Conservation (phyloP, 1,284 basidiomycete species). For the Ganoderma leucocontextum region DNA sequence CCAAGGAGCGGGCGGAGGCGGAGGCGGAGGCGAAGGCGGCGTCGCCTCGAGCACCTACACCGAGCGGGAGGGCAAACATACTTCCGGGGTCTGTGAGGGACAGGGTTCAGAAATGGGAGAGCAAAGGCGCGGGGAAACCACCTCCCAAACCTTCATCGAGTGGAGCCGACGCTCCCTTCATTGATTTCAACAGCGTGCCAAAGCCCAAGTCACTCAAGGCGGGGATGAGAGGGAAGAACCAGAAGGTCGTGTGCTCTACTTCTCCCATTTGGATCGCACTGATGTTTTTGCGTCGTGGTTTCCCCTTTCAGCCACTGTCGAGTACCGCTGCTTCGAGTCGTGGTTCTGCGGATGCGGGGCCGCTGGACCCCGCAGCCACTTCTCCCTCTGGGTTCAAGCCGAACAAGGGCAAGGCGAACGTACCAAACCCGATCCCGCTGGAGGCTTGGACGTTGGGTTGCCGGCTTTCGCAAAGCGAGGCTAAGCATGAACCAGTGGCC, state of each 20-base stretch:
- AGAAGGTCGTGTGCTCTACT: conserved; percentile 13
- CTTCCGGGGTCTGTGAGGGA: conserved; percentile 18
- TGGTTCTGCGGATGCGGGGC: neutral
- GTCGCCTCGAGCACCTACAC: conserved; percentile 9
- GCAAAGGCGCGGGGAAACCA: neutral
- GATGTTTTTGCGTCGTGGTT: neutral
- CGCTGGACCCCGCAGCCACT: conserved; percentile 21
- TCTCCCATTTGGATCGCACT: neutral
- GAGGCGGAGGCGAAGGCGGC: neutral
- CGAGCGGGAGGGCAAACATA: conserved; percentile 19
- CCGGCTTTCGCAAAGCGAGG: conserved; percentile 10
- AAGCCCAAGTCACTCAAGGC: conserved; percentile 16
- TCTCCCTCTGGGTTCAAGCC: conserved; percentile 23
- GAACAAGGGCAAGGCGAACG: neutral
- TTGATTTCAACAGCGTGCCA: conserved; percentile 10
- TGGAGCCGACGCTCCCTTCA: neutral
- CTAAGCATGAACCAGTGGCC: conserved; percentile 5
- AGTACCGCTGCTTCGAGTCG: neutral
- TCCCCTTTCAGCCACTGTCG: neutral
- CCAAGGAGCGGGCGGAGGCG: neutral
- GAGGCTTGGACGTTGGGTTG: conserved; percentile 27
- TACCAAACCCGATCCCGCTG: conserved; percentile 17
- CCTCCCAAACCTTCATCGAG: conserved; percentile 1
- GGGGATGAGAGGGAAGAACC: conserved; percentile 21
- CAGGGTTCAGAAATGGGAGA: conserved; percentile 21